phyloP scores from a whole-genome alignment of 139 green algal genomes.

The Chlamydomonas eustigma region DNA sequence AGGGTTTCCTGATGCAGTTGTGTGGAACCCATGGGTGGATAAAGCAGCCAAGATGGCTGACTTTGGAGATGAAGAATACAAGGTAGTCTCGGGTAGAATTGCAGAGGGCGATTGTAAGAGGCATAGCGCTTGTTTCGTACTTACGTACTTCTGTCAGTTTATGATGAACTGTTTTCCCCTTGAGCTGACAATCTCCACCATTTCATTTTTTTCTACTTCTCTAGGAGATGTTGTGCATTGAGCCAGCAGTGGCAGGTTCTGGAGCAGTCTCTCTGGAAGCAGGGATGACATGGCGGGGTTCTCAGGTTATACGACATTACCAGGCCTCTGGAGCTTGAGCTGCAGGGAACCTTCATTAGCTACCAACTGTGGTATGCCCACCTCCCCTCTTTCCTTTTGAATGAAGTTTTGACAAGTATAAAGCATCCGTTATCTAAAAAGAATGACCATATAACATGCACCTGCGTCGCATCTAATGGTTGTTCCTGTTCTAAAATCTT shows the following conservation, averaged over 20 bases:
- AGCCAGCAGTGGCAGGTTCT: conserved; percentile 61
- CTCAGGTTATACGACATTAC: conserved; percentile 31
- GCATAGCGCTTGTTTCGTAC: background rate
- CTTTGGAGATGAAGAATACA: conserved; percentile 76
- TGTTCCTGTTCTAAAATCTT: no score
- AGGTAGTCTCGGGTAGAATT: conserved; percentile 56
- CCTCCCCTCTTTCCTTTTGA: no score
- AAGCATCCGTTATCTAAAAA: no score
- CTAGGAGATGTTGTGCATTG: conserved; percentile 67
- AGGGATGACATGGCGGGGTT: conserved; percentile 45
- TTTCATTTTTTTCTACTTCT: background rate
- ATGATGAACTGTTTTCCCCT: background rate
- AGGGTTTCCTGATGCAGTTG: conserved; percentile 66
- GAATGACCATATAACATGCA: no score
- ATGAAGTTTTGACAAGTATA: no score
- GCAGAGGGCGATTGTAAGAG: conserved; percentile 14
- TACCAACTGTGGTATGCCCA: no score
- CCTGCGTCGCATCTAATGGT: no score
- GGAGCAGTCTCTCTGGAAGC: conserved; percentile 44
- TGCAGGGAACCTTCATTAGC: no score
- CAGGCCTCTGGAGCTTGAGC: no score
- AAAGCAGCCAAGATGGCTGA: conserved; percentile 64
- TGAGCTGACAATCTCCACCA: background rate
- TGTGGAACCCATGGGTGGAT: conserved; percentile 79
- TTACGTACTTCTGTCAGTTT: background rate